Base-by-base conservation (phyloP, 1,284 basidiomycete genomes). In the Erythrobasidium hasegawianum region DNA sequence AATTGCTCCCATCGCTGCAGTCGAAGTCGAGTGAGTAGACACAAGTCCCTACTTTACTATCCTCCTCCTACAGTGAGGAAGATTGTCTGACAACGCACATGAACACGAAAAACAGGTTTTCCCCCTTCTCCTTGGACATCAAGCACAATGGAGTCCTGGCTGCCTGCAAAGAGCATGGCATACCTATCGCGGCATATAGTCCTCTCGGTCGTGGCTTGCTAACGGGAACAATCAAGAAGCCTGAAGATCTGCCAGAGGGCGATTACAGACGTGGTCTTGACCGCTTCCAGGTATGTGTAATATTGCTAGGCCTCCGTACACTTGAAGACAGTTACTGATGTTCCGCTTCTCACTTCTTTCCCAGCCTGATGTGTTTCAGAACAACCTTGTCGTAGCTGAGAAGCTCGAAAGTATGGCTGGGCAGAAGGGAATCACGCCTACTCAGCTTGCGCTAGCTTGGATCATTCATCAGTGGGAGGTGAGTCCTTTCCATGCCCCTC, bases 391-490 rank as follows among this genome's bases (percentile, higher is more conserved):
- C 16, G 74, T 87, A 7, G 82, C 81, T 1, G 77, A 82, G 8
- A 77, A 76, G 27, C 73, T 87, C 14, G 72, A 78, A 41, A 68
- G 72, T 3, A 77, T 86, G 26, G 84, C 81, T 0, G 70, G 75
- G 47, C 79, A 76, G 59, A 79, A 84, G 70, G 75, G 77, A 20
- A 81, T 80, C 2, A 83, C 84, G 0, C 67, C 83, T 0, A 81
- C 82, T 0, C 85, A 87, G 74, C 77, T 85, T 16, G 75, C 80
- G 0, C 78, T 87, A 11, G 84, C 86, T 0, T 87, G 86, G 85
- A 70, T 86, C 16, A 77, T 84, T 20, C 81, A 80, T 14, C 83
- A 83, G 75, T 82, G 81, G 10, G 75, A 78, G 16, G 81, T 65
- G 13, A 47, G 57, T 82, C 83, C 65, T 76, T 47, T 81, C 59